Base-by-base conservation (phyloP, 768 basidiomycete genomes). In the Asterophora parasitica region DNA sequence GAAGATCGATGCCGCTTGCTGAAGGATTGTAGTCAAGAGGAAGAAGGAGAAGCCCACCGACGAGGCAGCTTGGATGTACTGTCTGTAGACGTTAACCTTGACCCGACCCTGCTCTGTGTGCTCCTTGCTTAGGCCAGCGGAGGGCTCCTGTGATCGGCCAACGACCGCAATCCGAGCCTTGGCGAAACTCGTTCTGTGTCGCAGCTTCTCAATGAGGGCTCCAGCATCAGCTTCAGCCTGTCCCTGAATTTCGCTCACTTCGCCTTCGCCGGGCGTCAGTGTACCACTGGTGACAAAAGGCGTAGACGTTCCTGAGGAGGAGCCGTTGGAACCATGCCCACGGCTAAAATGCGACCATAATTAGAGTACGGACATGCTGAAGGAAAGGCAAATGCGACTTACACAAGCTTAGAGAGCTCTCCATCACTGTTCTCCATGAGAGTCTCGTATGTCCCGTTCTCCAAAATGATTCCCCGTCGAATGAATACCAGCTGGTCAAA, bases 81-180 rank as follows among this genome's bases (percentile, higher is more conserved):
- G 69, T 42, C 66, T 60, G 62, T 96, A 96, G 1, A 96, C 90
- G 5, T 76, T 68, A 11, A 61, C 57, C 65, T 92, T 92, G 48
- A 95, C 92, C 19, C 76, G 77, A 4, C 92, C 92, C 59, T 85
- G 82, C 57, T 92, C 89, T 44, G 71, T 75, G 61, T 89, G 85
- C 60, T 90, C 88, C 57, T 81, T 81, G 12, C 75, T 72, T 11
- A 81, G 62, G 1, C 81, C 83, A 20, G 70, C 65, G 0, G 73
- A 68, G 26, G 67, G 54, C 2, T 67, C 63, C 15, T 74, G 73
- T 1, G 71, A 53, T 8, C 72, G 58, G 2, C 72, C 62, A 7
- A 67, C 61, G 10, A 68, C 58, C 8, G 73, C 78, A 30, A 85
- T 58, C 15, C 67, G 66, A 9, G 87, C 79, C 51, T 76, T 79